Percentiles rank a stretch among this genome's conserved stretches.
phyloP scores from a whole-genome alignment of 2,329 filamentous ascomycete species.

The Stromatinia cepivora region DNA sequence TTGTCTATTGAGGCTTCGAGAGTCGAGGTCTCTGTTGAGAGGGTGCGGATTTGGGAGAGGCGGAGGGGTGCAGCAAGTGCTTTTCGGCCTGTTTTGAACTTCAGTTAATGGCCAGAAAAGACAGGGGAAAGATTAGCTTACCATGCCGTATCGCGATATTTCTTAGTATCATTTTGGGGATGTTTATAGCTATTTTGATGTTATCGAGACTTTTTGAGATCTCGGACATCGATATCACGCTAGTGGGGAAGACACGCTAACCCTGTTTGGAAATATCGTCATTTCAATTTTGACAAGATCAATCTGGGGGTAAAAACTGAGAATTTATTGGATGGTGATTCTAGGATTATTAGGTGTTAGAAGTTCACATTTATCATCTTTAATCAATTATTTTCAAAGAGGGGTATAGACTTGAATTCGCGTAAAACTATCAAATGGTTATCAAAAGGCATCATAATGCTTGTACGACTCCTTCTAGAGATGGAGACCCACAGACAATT shows the following conservation, averaged over 20 bases:
- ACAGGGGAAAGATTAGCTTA: conserved; percentile 40
- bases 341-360: no score
- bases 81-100: conserved; percentile 50
- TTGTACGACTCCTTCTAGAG: conserved; percentile 15
- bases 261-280: conserved; percentile 20
- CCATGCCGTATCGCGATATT: conserved; percentile 56
- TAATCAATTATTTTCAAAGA: conserved; percentile 7
- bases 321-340: neutral
- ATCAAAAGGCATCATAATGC: conserved; percentile 22
- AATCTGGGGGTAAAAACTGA: neutral
- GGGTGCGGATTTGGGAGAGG: conserved; percentile 44
- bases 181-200: conserved; percentile 11
- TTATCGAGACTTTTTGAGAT: conserved; percentile 35
- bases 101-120: conserved; percentile 29
- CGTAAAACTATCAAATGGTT: conserved; percentile 23
- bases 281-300: neutral
- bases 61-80: conserved; percentile 50
- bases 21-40: conserved; percentile 39
- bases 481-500: conserved; percentile 21
- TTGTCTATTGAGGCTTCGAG: conserved; percentile 26
- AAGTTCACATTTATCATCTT: neutral
- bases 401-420: conserved; percentile 23
- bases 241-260: conserved; percentile 26
- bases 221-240: conserved; percentile 28
- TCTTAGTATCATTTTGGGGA: conserved; percentile 56